phyloP scores from a whole-genome alignment of 148 eudicot species.

The Linanthus parryae region DNA sequence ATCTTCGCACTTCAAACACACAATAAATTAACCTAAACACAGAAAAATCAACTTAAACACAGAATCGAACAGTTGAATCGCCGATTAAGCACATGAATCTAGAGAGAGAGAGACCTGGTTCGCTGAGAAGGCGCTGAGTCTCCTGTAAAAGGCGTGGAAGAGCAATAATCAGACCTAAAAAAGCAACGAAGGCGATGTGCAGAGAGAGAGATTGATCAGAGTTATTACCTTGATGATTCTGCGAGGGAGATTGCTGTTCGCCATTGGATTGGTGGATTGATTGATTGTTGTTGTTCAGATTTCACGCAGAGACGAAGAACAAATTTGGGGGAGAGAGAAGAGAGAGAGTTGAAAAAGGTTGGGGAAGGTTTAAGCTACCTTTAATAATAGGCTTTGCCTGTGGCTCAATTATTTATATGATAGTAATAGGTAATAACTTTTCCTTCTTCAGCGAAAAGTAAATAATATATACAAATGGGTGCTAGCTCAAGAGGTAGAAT shows the following conservation, averaged over 20 bases:
- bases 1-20: not conserved
- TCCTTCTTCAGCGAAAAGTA: too few species aligned
- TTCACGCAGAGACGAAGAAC: not conserved
- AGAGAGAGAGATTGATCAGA: not conserved
- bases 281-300: not conserved
- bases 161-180: not conserved
- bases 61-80: not conserved
- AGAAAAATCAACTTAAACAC: not conserved
- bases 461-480: too few species aligned
- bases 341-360: not conserved
- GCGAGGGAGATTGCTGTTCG: constrained; percentile 1
- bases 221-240: constrained; percentile 6
- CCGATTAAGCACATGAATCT: not conserved
- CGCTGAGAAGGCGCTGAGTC: constrained; percentile 9
- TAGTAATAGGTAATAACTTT: too few species aligned
- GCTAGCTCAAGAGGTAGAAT: too few species aligned
- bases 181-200: not conserved
- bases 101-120: not conserved
- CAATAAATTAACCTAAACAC: not conserved
- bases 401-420: too few species aligned
- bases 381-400: too few species aligned
- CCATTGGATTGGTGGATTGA: not conserved
- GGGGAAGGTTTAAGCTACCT: too few species aligned
- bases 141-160: not conserved
- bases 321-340: not conserved